These are phyloP conservation scores for Neurospora intermedia DNA, from an alignment of 495 filamentous ascomycete genomes.

Conservation along the genomic window DNA sequence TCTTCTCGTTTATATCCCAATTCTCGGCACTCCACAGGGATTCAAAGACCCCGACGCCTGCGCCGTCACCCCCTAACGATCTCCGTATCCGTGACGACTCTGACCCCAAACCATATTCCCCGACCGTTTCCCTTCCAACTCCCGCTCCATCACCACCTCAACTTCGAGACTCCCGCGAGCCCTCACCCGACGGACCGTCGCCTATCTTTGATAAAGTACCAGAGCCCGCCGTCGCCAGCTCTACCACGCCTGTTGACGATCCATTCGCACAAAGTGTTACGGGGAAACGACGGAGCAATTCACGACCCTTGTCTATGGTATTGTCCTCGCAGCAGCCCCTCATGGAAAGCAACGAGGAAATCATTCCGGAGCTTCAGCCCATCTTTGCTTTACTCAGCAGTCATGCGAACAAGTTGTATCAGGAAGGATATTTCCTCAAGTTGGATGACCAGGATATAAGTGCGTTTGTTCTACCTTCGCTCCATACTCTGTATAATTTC, in stretches of 20 bases:
- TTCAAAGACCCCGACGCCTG: conserved; percentile 26
- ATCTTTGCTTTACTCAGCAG: conserved; percentile 93
- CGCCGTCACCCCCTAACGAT: conserved; percentile 25
- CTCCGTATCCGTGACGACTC: conserved; percentile 5
- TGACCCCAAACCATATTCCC: conserved; percentile 23
- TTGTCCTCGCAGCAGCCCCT: conserved; percentile 82
- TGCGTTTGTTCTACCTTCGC: conserved; percentile 34
- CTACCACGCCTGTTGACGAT: conserved; percentile 11
- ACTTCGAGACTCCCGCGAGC: conserved; percentile 10
- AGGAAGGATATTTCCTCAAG: conserved; percentile 96
- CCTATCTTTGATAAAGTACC: conserved; percentile 16
- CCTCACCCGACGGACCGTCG: conserved; percentile 16
- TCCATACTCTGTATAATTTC: conserved; percentile 2
- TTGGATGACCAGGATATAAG: conserved; percentile 84
- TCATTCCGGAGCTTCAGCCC: conserved; percentile 81
- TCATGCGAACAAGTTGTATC: conserved; percentile 91
- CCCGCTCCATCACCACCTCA: conserved; percentile 8
- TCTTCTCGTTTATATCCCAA: conserved; percentile 50
- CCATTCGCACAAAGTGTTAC: conserved; percentile 15
- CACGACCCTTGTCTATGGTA: conserved; percentile 49
- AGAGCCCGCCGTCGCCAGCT: conserved; percentile 14
- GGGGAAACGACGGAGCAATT: conserved; percentile 22
- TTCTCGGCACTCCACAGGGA: conserved; percentile 38
- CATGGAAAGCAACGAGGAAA: conserved; percentile 76
- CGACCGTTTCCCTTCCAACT: conserved; percentile 5